Conservation (phyloP, 805 yeast genomes). For the Maudiozyma bulderi region DNA sequence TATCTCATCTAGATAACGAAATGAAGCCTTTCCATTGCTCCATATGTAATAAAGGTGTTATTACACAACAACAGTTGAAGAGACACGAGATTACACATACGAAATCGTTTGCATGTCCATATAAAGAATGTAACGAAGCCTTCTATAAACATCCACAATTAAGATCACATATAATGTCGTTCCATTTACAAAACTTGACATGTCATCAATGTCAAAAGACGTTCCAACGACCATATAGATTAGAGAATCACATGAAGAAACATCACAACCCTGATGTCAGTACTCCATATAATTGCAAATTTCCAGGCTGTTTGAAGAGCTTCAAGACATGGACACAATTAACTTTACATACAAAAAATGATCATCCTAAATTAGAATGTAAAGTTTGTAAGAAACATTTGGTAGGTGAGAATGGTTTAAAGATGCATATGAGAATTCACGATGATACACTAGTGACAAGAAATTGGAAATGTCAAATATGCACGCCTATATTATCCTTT, state of each 20-base stretch:
- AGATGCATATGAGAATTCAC: slow-evolving; percentile 68
- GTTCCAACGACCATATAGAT: slow-evolving; percentile 54
- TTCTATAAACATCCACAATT: slow-evolving; percentile 71
- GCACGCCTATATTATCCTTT: slow-evolving; percentile 35
- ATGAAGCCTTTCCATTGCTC: slow-evolving; percentile 66
- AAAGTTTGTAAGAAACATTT: slow-evolving; percentile 57
- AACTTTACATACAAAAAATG: slow-evolving; percentile 58
- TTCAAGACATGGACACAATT: slow-evolving; percentile 69
- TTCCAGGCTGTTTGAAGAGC: slow-evolving; percentile 46
- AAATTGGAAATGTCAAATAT: slow-evolving; percentile 58
- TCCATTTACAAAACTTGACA: slow-evolving; percentile 46
- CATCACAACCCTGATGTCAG: slow-evolving; percentile 43
- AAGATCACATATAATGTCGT: slow-evolving; percentile 56
- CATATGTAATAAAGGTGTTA: slow-evolving; percentile 73
- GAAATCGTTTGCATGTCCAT: slow-evolving; percentile 49
- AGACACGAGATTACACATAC: slow-evolving; percentile 81
- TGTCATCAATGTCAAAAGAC: slow-evolving; percentile 56
- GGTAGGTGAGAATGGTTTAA: slow-evolving; percentile 61
- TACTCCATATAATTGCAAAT: slow-evolving; percentile 46
- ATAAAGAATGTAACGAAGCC: slow-evolving; percentile 52
- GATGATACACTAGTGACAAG: slow-evolving; percentile 42
- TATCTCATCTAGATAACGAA: slow-evolving; percentile 45
- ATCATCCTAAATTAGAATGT: slow-evolving; percentile 65
- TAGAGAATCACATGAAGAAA: slow-evolving; percentile 56
- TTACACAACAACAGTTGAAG: slow-evolving; percentile 66